Conservation (phyloP, 371 early-diverging fungal genomes). For the Lichtheimia corymbifera region DNA sequence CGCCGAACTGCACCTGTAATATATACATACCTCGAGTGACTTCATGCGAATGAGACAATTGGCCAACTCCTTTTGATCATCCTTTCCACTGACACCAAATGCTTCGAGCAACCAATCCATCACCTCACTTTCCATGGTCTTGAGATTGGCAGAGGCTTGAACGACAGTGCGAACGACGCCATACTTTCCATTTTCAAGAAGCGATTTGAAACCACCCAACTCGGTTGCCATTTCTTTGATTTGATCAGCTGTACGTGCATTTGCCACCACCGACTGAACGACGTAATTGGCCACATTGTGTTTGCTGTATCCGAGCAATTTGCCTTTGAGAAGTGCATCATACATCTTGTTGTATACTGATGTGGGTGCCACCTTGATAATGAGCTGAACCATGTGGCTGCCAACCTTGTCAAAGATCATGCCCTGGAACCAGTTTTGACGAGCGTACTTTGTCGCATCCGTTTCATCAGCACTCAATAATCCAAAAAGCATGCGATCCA, state of each 20-base stretch:
- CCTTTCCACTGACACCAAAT: constrained; percentile 51
- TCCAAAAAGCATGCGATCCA: constrained; percentile 68
- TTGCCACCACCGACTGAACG: constrained; percentile 70
- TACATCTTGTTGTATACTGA: constrained; percentile 69
- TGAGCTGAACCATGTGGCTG: constrained; percentile 68
- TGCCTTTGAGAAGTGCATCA: constrained; percentile 61
- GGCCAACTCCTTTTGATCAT: constrained; percentile 57
- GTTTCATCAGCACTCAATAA: constrained; percentile 50
- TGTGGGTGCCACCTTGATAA: constrained; percentile 59
- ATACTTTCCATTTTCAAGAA: constrained; percentile 57
- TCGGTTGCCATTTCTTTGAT: constrained; percentile 64
- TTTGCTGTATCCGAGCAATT: constrained; percentile 62
- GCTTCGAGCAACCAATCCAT: constrained; percentile 57
- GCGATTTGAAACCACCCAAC: constrained; percentile 54
- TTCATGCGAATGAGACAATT: constrained; percentile 66
- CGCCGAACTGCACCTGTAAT: neutral
- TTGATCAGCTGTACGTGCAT: constrained; percentile 61
- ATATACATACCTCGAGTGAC: constrained; percentile 37
- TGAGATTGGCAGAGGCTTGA: constrained; percentile 64
- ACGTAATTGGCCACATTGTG: constrained; percentile 84
- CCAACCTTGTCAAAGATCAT: constrained; percentile 65
- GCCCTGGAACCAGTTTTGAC: constrained; percentile 62
- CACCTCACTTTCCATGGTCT: constrained; percentile 59
- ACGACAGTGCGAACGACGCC: constrained; percentile 68
- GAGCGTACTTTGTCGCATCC: constrained; percentile 26